Conservation (phyloP, 805 yeast species). For the Pichia thaimueangensis region DNA sequence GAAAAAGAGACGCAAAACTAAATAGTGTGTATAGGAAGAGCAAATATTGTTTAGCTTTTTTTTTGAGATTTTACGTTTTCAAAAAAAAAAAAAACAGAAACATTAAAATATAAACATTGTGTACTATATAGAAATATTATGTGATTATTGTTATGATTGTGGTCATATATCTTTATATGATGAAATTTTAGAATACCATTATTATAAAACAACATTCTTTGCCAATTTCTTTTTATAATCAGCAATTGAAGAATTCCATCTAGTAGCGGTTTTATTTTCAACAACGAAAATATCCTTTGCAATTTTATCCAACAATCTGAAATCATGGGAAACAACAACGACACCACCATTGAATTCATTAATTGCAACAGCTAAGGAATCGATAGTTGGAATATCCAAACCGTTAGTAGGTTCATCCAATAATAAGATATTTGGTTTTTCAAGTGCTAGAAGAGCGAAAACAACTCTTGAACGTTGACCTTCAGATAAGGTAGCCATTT, state of each 20-base stretch:
- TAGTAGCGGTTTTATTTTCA: conserved; percentile 89
- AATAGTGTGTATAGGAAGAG: no score
- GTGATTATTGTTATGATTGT: no score
- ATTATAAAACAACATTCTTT: conserved; percentile 69
- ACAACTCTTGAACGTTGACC: conserved; percentile 99
- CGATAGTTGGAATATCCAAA: conserved; percentile 96
- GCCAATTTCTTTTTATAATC: conserved; percentile 94
- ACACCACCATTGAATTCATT: conserved; percentile 96
- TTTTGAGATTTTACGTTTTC: no score
- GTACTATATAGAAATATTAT: background rate
- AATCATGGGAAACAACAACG: conserved; percentile 97
- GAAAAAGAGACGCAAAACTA: background rate
- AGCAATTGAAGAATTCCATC: conserved; percentile 91
- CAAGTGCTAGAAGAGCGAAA: conserved; percentile 91
- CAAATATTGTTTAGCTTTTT: no score
- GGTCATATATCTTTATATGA: no score
- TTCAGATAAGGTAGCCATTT: conserved; percentile 97
- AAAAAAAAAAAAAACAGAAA: no score
- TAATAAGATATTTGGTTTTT: conserved; percentile 87
- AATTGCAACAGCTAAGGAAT: conserved; percentile 95
- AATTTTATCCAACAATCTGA: conserved; percentile 93
- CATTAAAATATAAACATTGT: no score
- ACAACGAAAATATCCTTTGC: conserved; percentile 97
- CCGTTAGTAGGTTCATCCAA: conserved; percentile 99
- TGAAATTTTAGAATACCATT: background rate